Percentiles rank a stretch among this genome's conserved stretches.
These are phyloP conservation scores for Suillus subluteus DNA, from an alignment of 768 basidiomycete genomes.

Conservation along the genomic window DNA sequence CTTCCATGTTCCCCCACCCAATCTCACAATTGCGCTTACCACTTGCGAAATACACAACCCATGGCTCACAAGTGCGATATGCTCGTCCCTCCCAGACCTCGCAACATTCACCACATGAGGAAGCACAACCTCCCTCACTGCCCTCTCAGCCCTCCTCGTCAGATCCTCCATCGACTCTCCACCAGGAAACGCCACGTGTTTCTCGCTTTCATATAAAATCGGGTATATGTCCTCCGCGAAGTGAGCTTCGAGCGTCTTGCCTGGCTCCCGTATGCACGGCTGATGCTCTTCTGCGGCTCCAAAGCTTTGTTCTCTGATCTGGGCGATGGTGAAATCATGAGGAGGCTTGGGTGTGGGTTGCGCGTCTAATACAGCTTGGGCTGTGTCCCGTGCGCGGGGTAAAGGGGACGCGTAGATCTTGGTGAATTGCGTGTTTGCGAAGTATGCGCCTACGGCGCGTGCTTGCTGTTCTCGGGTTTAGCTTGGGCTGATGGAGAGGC, in stretches of 20 bases:
- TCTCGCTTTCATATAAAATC: conserved; percentile 36
- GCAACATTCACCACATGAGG: conserved; percentile 56
- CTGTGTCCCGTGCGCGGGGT: conserved; percentile 65
- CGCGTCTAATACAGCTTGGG: conserved; percentile 53
- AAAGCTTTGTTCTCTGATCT: conserved; percentile 65
- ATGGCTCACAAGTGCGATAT: conserved; percentile 75
- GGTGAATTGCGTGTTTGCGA: conserved; percentile 51
- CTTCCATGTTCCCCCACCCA: conserved; percentile 32
- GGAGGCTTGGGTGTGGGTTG: conserved; percentile 51
- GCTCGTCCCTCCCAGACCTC: conserved; percentile 42
- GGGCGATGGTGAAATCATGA: conserved; percentile 45
- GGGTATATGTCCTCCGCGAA: conserved; percentile 59
- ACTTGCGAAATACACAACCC: conserved; percentile 70
- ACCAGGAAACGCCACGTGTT: conserved; percentile 56
- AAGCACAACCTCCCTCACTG: conserved; percentile 51
- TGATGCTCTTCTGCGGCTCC: conserved; percentile 70
- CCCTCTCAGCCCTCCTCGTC: conserved; percentile 52
- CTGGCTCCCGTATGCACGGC: conserved; percentile 36
- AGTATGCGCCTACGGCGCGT: conserved; percentile 60
- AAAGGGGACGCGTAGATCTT: conserved; percentile 70
- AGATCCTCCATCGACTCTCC: conserved; percentile 75
- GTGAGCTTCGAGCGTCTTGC: conserved; percentile 46
- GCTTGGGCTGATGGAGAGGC: not conserved
- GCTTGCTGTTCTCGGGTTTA: conserved; percentile 52
- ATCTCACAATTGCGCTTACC: conserved; percentile 51